These are phyloP conservation scores for Candida namnaoensis DNA, from an alignment of 805 yeast genomes.

Conservation along the genomic window DNA sequence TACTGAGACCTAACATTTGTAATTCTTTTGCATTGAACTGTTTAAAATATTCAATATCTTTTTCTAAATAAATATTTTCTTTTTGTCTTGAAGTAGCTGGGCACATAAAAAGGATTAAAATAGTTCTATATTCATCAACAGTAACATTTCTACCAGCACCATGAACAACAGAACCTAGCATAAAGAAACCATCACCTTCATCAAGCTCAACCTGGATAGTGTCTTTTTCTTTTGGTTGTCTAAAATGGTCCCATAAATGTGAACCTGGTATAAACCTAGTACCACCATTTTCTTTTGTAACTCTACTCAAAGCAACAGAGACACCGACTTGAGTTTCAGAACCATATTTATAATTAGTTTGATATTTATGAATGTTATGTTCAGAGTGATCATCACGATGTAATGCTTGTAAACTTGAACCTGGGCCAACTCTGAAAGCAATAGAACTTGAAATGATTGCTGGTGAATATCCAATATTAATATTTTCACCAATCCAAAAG, in stretches of 20 bases:
- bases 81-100: conserved; percentile 20
- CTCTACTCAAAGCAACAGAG: conserved; percentile 11
- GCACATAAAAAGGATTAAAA: conserved; percentile 19
- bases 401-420: conserved; percentile 15
- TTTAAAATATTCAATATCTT: conserved; percentile 17
- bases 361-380: conserved; percentile 11
- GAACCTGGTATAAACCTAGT: conserved; percentile 25
- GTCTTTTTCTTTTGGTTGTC: conserved; percentile 14
- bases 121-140: conserved; percentile 16
- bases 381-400: conserved; percentile 19
- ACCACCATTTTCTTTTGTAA: conserved; percentile 18
- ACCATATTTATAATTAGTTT: conserved; percentile 12
- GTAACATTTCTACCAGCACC: conserved; percentile 23
- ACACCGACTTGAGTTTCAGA: conserved; percentile 15
- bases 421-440: conserved; percentile 18
- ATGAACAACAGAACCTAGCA: conserved; percentile 22
- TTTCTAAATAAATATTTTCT: conserved; percentile 18
- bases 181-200: conserved; percentile 22
- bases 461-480: conserved; percentile 13
- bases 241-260: conserved; percentile 22
- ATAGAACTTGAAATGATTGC: conserved; percentile 14
- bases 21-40: conserved; percentile 2
- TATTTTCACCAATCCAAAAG: conserved; percentile 15
- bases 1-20: conserved; percentile 2
- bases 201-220: conserved; percentile 19